These are phyloP conservation scores for Myxozyma neotropica DNA, from an alignment of 805 yeast genomes.

Conservation along the genomic window DNA sequence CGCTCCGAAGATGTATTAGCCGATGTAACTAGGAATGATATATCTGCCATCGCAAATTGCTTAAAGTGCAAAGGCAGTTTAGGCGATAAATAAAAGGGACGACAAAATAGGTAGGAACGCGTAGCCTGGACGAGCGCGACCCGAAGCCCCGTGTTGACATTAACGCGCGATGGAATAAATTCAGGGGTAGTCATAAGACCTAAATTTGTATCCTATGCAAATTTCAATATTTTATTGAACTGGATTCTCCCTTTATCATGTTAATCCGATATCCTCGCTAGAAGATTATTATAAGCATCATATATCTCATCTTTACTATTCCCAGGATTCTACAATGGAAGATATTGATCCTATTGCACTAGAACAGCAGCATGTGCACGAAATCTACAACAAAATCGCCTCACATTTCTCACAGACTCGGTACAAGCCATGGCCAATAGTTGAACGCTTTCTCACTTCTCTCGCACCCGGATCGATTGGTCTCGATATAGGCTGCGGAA, in stretches of 20 bases:
- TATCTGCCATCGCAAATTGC: slow-evolving; percentile 43
- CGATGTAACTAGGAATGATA: slow-evolving; percentile 63
- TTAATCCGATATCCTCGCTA: too few species aligned
- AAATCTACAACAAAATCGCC: slow-evolving; percentile 92
- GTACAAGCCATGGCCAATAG: slow-evolving; percentile 98
- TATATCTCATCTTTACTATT: too few species aligned
- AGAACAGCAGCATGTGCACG: slow-evolving; percentile 84
- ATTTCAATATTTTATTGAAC: too few species aligned
- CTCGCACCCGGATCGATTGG: slow-evolving; percentile 67
- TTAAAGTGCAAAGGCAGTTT: not conserved
- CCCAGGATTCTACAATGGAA: not conserved
- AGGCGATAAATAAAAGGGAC: not conserved
- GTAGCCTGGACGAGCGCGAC: too few species aligned
- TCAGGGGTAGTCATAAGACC: not conserved
- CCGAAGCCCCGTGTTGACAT: not conserved
- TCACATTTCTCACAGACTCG: slow-evolving; percentile 90
- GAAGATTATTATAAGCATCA: too few species aligned
- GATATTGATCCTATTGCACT: slow-evolving; percentile 26
- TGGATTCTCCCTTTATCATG: too few species aligned
- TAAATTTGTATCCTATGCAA: too few species aligned
- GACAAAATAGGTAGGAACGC: not conserved
- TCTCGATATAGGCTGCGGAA: slow-evolving; percentile 95
- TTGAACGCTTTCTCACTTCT: slow-evolving; percentile 62
- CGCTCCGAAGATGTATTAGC: slow-evolving; percentile 70
- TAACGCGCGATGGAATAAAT: not conserved